Conservation (phyloP, 345 rosid genomes). For the Gossypium australe region DNA sequence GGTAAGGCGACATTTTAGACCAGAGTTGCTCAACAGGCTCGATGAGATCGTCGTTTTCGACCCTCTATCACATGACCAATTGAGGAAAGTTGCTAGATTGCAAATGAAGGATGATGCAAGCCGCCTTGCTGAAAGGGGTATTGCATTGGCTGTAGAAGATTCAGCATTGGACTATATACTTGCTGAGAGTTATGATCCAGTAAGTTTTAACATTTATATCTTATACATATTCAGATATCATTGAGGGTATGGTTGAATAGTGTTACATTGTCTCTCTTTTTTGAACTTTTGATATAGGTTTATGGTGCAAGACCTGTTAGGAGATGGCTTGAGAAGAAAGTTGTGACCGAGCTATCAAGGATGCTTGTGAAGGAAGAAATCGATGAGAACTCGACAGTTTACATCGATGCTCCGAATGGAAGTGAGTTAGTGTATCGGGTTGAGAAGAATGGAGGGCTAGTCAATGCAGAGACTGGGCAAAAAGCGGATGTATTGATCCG, state of each 20-base stretch:
- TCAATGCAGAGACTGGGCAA: constrained; percentile 62
- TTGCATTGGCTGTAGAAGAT: constrained; percentile 80
- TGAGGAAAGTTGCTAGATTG: constrained; percentile 69
- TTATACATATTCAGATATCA: background rate
- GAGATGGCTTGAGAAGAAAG: constrained; percentile 93
- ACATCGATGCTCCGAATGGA: constrained; percentile 50
- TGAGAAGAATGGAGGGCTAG: constrained; percentile 76
- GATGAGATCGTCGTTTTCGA: constrained; percentile 91
- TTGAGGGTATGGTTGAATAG: background rate
- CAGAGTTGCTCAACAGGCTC: constrained; percentile 78
- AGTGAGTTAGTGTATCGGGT: constrained; percentile 42
- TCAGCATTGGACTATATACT: constrained; percentile 66
- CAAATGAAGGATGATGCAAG: constrained; percentile 84
- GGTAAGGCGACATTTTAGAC: constrained; percentile 81
- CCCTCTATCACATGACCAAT: constrained; percentile 84
- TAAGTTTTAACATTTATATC: constrained; percentile 29
- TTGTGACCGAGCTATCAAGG: constrained; percentile 78
- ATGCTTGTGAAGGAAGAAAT: constrained; percentile 84
- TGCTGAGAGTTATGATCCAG: constrained; percentile 83
- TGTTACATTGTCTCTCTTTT: background rate
- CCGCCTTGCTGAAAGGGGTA: constrained; percentile 79
- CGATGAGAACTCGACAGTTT: constrained; percentile 77
- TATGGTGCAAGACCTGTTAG: constrained; percentile 90
- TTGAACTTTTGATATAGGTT: constrained; percentile 19
- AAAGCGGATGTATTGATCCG: constrained; percentile 69